Evolutionary conservation across 148 eudicot species (phyloP).

Genomic region (Silene conica): DNA sequence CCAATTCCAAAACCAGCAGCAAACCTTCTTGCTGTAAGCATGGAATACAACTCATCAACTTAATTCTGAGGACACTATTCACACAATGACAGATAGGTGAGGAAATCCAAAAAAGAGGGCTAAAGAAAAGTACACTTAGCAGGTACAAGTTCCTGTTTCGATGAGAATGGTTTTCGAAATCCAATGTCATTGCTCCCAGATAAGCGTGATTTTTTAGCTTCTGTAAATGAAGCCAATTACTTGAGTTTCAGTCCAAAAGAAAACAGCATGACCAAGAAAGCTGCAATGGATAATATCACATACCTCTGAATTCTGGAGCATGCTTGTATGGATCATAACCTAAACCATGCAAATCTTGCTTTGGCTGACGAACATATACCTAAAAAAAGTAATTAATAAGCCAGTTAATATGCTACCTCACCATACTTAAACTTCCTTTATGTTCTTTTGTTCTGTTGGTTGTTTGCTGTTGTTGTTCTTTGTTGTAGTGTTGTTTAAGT

Average conservation of each 20-base stretch:
- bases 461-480: too few relatives aligned
- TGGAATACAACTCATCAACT: conserved; percentile 21
- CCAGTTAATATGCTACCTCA: conserved; percentile 6
- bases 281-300: conserved; percentile 14
- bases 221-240: conserved; percentile 35
- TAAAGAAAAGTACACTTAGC: conserved; percentile 52
- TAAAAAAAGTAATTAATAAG: conserved; percentile 22
- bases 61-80: neutral
- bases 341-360: conserved; percentile 86
- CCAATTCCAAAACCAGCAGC: conserved; percentile 98
- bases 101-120: neutral
- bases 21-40: conserved; percentile 61
- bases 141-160: conserved; percentile 44
- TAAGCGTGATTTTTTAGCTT: conserved; percentile 58
- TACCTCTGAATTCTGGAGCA: conserved; percentile 97
- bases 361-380: conserved; percentile 76
- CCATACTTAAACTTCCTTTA: too few relatives aligned
- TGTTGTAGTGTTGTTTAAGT: too few relatives aligned
- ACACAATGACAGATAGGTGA: conserved; percentile 5
- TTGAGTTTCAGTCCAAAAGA: conserved; percentile 15
- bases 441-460: too few relatives aligned
- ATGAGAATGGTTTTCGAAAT: conserved; percentile 37
- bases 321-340: conserved; percentile 91
- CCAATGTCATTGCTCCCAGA: conserved; percentile 37
- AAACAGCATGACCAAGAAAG: neutral